Evolutionary conservation across 306 rosid genomes (phyloP).

Genomic region (Prunus fruticosa): DNA sequence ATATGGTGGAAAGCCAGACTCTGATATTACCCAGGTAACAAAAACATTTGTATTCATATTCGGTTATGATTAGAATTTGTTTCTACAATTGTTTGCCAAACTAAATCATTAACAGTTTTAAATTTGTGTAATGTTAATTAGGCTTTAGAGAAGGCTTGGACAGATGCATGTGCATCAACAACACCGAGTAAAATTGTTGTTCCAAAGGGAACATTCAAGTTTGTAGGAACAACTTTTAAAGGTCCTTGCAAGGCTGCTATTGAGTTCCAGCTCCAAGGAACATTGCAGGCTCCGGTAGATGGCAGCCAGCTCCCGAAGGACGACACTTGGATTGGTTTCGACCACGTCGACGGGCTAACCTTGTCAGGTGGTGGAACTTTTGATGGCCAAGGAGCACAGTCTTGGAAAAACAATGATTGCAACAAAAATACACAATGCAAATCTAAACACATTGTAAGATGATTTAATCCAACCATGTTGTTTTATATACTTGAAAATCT

Average conservation of each 20-base stretch:
- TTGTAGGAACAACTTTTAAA: constrained; percentile 11
- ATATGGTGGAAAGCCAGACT: constrained; percentile 21
- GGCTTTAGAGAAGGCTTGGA: constrained; percentile 39
- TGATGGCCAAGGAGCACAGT: constrained; percentile 36
- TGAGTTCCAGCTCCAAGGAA: constrained; percentile 32
- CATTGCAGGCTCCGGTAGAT: constrained; percentile 30
- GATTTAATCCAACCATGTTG: too few relatives aligned
- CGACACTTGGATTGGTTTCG: constrained; percentile 33
- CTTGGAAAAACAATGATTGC: too few relatives aligned
- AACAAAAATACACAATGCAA: constrained; percentile 11
- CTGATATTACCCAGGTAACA: constrained; percentile 24
- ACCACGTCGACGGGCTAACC: constrained; percentile 20
- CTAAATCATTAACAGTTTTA: too few relatives aligned
- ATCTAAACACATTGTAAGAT: constrained; percentile 26
- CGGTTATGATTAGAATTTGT: too few relatives aligned
- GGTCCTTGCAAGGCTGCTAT: constrained; percentile 51
- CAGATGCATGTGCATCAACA: constrained; percentile 32
- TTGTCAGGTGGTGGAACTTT: constrained; percentile 37
- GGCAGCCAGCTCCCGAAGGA: background rate
- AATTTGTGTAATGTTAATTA: background rate
- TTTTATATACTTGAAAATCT: too few relatives aligned
- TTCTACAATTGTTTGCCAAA: too few relatives aligned
- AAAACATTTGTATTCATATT: too few relatives aligned
- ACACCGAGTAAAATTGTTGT: constrained; percentile 23
- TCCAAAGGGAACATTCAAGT: constrained; percentile 15